phyloP scores from a whole-genome alignment of 2,329 filamentous ascomycete species.

The Magnaporthiopsis rhizophila region DNA sequence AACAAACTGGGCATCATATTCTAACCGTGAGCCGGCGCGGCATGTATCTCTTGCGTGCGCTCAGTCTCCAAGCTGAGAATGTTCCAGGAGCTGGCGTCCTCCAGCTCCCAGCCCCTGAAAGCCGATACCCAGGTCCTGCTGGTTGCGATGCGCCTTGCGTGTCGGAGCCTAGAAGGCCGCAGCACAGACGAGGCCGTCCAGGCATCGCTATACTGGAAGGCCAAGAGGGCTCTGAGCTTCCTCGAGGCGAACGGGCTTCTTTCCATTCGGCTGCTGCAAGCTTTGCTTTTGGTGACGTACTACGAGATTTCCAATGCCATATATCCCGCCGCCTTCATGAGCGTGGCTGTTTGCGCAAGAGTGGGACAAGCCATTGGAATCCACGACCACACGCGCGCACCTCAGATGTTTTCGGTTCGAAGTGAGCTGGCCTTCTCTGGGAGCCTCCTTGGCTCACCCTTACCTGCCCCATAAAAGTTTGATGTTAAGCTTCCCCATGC shows the following conservation, averaged over 20 bases:
- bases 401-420: neutral
- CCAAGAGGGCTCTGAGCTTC: slow-evolving; percentile 8
- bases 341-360: slow-evolving; percentile 11
- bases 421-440: neutral
- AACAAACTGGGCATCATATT: too few species aligned
- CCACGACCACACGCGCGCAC: slow-evolving; percentile 5
- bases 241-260: slow-evolving; percentile 10
- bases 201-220: slow-evolving; percentile 5
- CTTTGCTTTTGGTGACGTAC: slow-evolving; percentile 9
- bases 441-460: neutral
- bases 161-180: neutral
- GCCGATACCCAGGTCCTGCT: slow-evolving; percentile 8
- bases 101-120: neutral
- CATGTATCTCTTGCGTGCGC: neutral
- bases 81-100: neutral
- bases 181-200: neutral
- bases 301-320: slow-evolving; percentile 11
- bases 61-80: slow-evolving; percentile 10
- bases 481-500: neutral
- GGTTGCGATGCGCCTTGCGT: slow-evolving; percentile 8
- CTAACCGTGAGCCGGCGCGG: too few species aligned
- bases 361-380: slow-evolving; percentile 11
- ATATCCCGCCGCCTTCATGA: slow-evolving; percentile 12
- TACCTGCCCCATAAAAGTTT: too few species aligned
- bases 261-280: slow-evolving; percentile 10